Conservation (phyloP, 768 basidiomycete species). For the Naganishia kalamii region DNA sequence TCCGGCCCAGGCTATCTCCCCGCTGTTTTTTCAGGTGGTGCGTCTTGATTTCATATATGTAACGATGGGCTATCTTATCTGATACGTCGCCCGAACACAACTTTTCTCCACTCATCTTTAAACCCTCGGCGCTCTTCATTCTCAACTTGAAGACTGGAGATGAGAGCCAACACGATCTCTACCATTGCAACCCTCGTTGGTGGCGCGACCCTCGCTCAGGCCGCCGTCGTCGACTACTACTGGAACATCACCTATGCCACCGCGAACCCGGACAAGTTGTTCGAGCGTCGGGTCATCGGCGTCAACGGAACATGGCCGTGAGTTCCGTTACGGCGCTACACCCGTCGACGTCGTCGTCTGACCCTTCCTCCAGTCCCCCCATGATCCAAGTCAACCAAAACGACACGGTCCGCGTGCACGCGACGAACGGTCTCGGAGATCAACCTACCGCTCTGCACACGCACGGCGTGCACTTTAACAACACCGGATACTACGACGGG, state of each 20-base stretch:
- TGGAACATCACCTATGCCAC: conserved; percentile 86
- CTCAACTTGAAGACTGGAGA: not conserved
- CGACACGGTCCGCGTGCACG: conserved; percentile 72
- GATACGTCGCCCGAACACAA: not conserved
- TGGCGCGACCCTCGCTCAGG: conserved; percentile 25
- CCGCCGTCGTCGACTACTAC: conserved; percentile 43
- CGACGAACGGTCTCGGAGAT: conserved; percentile 60
- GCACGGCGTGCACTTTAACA: conserved; percentile 93
- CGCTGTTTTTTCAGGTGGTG: not conserved
- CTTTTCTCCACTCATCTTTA: not conserved
- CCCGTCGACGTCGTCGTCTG: not conserved
- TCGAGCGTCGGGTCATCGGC: conserved; percentile 65
- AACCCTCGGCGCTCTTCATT: not conserved
- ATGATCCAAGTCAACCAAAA: conserved; percentile 64
- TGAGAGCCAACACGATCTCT: not conserved
- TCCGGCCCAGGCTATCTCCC: not conserved
- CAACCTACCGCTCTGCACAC: conserved; percentile 70
- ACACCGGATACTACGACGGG: conserved; percentile 81
- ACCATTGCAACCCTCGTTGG: not conserved
- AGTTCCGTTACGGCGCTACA: conserved; percentile 40
- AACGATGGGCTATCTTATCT: not conserved
- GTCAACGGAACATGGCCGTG: conserved; percentile 93
- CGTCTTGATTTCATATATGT: not conserved
- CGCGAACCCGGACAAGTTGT: conserved; percentile 76
- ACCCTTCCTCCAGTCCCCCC: conserved; percentile 58